A percentile compares a stretch with the other conserved stretches of the same genome.
phyloP scores from a whole-genome alignment of 345 rosid species.

The Hypericum androsaemum region DNA sequence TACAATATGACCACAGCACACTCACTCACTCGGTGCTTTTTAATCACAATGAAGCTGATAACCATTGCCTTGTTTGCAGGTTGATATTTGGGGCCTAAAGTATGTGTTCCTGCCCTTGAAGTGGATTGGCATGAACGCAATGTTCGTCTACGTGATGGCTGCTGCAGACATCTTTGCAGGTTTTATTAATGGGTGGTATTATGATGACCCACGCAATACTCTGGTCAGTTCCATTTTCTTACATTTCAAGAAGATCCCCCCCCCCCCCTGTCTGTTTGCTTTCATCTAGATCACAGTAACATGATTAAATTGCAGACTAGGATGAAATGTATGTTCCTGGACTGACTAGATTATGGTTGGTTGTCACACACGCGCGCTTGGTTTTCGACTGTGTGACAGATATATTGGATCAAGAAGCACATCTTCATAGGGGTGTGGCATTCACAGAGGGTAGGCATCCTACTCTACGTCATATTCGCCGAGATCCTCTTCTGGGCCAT shows the following conservation, averaged over 20 bases:
- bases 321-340: neutral
- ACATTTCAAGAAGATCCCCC: neutral
- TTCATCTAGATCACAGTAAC: too few species aligned
- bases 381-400: constrained; percentile 24
- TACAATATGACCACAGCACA: neutral
- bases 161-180: constrained; percentile 86
- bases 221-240: constrained; percentile 31
- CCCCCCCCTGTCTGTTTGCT: neutral
- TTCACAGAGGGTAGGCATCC: constrained; percentile 47
- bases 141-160: constrained; percentile 94
- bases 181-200: constrained; percentile 86
- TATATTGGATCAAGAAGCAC: constrained; percentile 59
- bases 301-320: too few species aligned
- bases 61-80: constrained; percentile 27
- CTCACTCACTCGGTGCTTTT: neutral
- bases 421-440: constrained; percentile 52
- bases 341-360: neutral
- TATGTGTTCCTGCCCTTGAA: constrained; percentile 45
- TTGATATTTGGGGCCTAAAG: constrained; percentile 45
- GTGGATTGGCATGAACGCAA: constrained; percentile 95
- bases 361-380: neutral
- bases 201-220: constrained; percentile 49
- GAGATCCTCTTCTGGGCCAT: constrained; percentile 73
- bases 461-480: constrained; percentile 61
- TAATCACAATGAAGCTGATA: neutral